A percentile compares a stretch with the other conserved stretches of the same genome.
These are phyloP conservation scores for barrel medic (Medicago truncatula) DNA, from an alignment of 306 rosid genomes.

Conservation along the genomic window DNA sequence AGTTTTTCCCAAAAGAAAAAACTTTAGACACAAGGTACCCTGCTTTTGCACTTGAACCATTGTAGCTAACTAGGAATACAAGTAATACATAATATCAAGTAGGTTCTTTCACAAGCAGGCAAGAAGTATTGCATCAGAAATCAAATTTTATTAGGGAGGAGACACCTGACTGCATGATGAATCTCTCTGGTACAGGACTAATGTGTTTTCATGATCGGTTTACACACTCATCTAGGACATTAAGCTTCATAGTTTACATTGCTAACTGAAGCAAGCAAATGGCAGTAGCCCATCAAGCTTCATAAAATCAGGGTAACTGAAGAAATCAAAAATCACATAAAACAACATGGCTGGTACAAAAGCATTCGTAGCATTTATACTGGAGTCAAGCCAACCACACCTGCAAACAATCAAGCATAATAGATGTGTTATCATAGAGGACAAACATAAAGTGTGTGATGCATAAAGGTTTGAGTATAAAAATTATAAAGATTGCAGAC, in stretches of 20 bases:
- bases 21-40: neutral
- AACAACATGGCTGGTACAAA: constrained; percentile 36
- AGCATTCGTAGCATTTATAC: constrained; percentile 40
- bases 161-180: constrained; percentile 11
- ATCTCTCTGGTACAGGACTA: constrained; percentile 11
- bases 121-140: constrained; percentile 32
- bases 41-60: constrained; percentile 8
- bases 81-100: constrained; percentile 8
- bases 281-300: constrained; percentile 25
- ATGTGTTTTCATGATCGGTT: constrained; percentile 15
- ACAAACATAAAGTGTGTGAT: constrained; percentile 19
- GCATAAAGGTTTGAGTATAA: constrained; percentile 5
- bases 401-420: constrained; percentile 53
- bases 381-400: constrained; percentile 86
- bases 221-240: constrained; percentile 38
- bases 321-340: constrained; percentile 31
- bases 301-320: constrained; percentile 32
- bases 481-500: constrained; percentile 24
- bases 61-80: neutral
- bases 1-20: too few species aligned
- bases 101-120: constrained; percentile 29
- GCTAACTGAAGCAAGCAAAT: constrained; percentile 30
- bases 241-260: constrained; percentile 38
- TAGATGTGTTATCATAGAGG: constrained; percentile 1
- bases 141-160: constrained; percentile 39